Conservation (phyloP, 106 monocot genomes). For the Phalaenopsis aphrodite region DNA sequence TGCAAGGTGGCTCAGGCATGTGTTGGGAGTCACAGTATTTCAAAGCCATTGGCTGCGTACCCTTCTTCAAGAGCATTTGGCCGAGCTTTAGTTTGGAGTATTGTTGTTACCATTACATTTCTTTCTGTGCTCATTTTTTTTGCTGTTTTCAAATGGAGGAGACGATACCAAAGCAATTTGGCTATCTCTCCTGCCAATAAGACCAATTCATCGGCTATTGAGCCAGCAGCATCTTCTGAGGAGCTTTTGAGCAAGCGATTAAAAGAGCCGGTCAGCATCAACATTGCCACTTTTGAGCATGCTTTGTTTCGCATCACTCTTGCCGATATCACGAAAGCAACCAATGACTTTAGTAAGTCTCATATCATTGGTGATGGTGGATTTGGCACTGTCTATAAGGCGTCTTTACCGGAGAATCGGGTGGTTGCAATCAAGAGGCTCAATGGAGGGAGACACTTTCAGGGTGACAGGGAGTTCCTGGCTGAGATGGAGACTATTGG, state of each 20-base stretch:
- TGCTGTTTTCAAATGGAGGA: slow-evolving; percentile 28
- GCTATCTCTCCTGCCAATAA: slow-evolving; percentile 16
- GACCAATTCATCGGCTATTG: slow-evolving; percentile 31
- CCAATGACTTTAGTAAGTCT: slow-evolving; percentile 81
- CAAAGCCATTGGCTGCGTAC: slow-evolving; percentile 21
- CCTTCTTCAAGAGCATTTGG: slow-evolving; percentile 28
- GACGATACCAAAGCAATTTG: slow-evolving; percentile 14
- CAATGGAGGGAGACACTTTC: slow-evolving; percentile 43
- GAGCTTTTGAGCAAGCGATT: slow-evolving; percentile 67
- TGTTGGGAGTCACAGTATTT: slow-evolving; percentile 16
- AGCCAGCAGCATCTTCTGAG: slow-evolving; percentile 68
- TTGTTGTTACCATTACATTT: slow-evolving; percentile 19
- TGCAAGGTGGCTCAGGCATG: slow-evolving; percentile 41
- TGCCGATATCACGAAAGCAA: slow-evolving; percentile 62
- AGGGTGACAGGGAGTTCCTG: slow-evolving; percentile 82
- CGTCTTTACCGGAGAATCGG: slow-evolving; percentile 32
- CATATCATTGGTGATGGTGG: slow-evolving; percentile 88
- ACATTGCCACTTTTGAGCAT: slow-evolving; percentile 88
- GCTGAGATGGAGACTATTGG: slow-evolving; percentile 99
- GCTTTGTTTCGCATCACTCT: slow-evolving; percentile 65
- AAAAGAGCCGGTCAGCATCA: slow-evolving; percentile 87
- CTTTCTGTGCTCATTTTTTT: slow-evolving; percentile 25
- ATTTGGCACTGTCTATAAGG: slow-evolving; percentile 86
- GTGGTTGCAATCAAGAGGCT: slow-evolving; percentile 73
- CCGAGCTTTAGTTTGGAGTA: slow-evolving; percentile 30